Percentiles rank a stretch among this genome's conserved stretches.
Evolutionary conservation across 257 asterid genomes (phyloP).

Genomic region (Cordia subcordata): DNA sequence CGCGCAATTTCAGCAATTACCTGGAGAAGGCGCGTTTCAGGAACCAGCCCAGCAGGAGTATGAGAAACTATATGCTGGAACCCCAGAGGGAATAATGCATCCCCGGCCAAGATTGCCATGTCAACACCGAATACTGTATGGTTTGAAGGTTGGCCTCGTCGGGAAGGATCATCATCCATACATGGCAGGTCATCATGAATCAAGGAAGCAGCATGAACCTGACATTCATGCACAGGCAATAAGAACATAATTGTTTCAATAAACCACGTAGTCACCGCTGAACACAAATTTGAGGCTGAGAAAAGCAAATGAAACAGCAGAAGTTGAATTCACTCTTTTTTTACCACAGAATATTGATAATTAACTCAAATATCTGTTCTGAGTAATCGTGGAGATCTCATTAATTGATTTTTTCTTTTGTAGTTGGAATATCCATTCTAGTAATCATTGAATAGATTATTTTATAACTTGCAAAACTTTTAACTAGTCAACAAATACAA

Average conservation of each 20-base stretch:
- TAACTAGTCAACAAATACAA: too few species aligned
- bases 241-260: background rate
- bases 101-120: conserved; percentile 96
- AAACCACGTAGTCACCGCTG: background rate
- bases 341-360: too few species aligned
- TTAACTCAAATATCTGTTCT: too few species aligned
- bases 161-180: conserved; percentile 94
- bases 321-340: too few species aligned
- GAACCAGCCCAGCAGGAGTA: conserved; percentile 74
- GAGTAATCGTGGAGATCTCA: too few species aligned
- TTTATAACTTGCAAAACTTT: too few species aligned
- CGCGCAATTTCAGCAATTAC: conserved; percentile 89
- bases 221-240: background rate
- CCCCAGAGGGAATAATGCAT: conserved; percentile 91
- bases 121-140: conserved; percentile 85
- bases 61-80: conserved; percentile 87
- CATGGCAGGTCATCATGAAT: conserved; percentile 95
- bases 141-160: conserved; percentile 86
- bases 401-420: too few species aligned
- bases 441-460: too few species aligned
- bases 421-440: too few species aligned
- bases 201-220: conserved; percentile 96
- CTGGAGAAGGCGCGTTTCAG: conserved; percentile 54
- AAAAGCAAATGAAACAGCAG: too few species aligned
- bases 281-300: too few species aligned